Conservation (phyloP, 2,329 filamentous ascomycete genomes). For the Sarocladium kiliense region DNA sequence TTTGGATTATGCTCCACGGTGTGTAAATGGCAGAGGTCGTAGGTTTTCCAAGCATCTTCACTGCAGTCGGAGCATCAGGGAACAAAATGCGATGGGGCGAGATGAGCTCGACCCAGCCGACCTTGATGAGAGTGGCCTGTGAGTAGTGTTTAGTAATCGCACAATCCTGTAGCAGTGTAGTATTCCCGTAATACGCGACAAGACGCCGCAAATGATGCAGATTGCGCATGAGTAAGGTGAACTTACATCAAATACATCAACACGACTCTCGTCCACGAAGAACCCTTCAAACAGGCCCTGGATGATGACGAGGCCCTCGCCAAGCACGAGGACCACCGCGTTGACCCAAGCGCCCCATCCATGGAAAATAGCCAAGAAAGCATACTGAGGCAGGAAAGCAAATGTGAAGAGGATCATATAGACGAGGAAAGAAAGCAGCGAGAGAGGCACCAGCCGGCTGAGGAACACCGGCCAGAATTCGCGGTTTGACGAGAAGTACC, state of each 20-base stretch:
- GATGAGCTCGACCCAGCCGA: slow-evolving; percentile 65
- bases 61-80: slow-evolving; percentile 63
- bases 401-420: slow-evolving; percentile 85
- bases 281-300: slow-evolving; percentile 70
- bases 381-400: slow-evolving; percentile 82
- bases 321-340: slow-evolving; percentile 80
- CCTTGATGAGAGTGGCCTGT: slow-evolving; percentile 67
- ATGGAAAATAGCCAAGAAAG: slow-evolving; percentile 86
- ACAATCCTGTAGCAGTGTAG: neutral
- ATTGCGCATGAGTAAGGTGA: neutral
- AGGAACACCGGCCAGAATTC: slow-evolving; percentile 80
- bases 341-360: slow-evolving; percentile 85
- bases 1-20: slow-evolving; percentile 88
- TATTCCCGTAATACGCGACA: neutral
- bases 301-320: slow-evolving; percentile 70
- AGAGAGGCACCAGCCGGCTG: slow-evolving; percentile 71
- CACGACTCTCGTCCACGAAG: slow-evolving; percentile 72
- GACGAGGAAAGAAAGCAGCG: slow-evolving; percentile 76
- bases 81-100: slow-evolving; percentile 60
- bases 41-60: slow-evolving; percentile 78
- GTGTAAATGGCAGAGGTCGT: slow-evolving; percentile 72
- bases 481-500: slow-evolving; percentile 72
- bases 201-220: neutral
- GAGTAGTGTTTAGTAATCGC: neutral
- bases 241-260: slow-evolving; percentile 78